Percentiles rank a stretch among this genome's conserved stretches.
These are phyloP conservation scores for Fusarium sambucinum DNA, from an alignment of 2,329 filamentous ascomycete genomes.

Conservation along the genomic window DNA sequence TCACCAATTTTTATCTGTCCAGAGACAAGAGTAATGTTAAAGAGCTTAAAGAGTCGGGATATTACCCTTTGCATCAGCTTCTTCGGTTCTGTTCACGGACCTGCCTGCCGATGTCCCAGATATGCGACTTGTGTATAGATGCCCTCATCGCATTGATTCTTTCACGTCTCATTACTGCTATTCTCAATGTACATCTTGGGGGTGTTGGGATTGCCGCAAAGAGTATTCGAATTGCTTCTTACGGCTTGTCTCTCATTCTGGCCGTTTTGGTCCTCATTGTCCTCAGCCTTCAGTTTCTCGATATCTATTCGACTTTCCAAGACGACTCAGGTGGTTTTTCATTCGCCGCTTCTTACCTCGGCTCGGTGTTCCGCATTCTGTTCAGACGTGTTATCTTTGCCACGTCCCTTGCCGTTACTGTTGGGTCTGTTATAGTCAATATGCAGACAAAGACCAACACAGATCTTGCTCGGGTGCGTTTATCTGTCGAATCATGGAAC, in stretches of 20 bases:
- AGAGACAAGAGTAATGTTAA: no score
- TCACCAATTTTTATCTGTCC: no score
- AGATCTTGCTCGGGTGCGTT: slow-evolving; percentile 12
- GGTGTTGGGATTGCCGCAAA: slow-evolving; percentile 16
- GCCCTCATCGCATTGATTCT: slow-evolving; percentile 45
- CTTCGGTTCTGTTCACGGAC: slow-evolving; percentile 3
- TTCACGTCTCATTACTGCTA: slow-evolving; percentile 39
- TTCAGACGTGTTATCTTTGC: slow-evolving; percentile 37
- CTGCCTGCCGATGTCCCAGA: neutral
- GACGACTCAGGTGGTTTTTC: no score
- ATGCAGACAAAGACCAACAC: slow-evolving; percentile 23
- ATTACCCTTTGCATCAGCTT: neutral
- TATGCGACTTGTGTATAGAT: slow-evolving; percentile 18
- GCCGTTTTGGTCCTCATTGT: slow-evolving; percentile 23
- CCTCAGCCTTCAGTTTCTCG: slow-evolving; percentile 26
- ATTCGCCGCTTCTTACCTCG: no score
- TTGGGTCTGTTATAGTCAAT: slow-evolving; percentile 42
- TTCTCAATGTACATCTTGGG: slow-evolving; percentile 33
- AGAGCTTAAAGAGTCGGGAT: no score
- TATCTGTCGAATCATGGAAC: accelerated
- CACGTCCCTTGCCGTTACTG: slow-evolving; percentile 24
- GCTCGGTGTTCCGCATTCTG: slow-evolving; percentile 22
- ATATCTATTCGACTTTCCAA: no score
- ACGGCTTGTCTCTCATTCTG: slow-evolving; percentile 31
- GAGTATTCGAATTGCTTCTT: slow-evolving; percentile 26